Evolutionary conservation across 2,329 filamentous ascomycete genomes (phyloP).

Genomic region (Trichoderma sp.): DNA sequence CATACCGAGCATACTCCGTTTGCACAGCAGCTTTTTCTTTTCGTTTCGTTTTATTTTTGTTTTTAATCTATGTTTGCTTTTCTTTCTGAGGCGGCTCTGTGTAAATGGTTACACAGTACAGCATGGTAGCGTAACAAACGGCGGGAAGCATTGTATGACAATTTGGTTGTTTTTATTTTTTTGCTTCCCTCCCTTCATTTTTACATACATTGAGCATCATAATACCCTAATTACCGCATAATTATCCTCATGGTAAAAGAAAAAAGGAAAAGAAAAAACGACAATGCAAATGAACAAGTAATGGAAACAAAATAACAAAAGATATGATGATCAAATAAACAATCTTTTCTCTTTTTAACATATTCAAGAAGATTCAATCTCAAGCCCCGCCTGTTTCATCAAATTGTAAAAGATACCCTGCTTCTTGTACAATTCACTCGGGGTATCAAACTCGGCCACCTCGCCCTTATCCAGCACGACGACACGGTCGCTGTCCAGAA

Average conservation of each 20-base stretch:
- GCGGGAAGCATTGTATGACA: too few species aligned
- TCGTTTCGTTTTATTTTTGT: too few species aligned
- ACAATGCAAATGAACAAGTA: not conserved
- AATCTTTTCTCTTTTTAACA: not conserved
- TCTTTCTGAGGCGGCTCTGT: too few species aligned
- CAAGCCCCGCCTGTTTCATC: slow-evolving; percentile 84
- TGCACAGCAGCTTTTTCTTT: too few species aligned
- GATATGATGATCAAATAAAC: not conserved
- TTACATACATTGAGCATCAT: slow-evolving; percentile 11
- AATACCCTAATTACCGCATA: not conserved
- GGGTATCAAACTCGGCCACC: slow-evolving; percentile 90
- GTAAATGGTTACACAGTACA: too few species aligned
- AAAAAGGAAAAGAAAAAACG: not conserved
- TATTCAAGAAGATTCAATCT: slow-evolving; percentile 38
- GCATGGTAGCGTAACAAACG: too few species aligned
- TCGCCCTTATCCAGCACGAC: slow-evolving; percentile 88
- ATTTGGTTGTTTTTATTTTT: too few species aligned
- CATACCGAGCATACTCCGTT: too few species aligned
- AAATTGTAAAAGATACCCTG: slow-evolving; percentile 82
- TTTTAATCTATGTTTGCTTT: too few species aligned
- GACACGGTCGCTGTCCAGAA: slow-evolving; percentile 83
- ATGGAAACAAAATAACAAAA: not conserved
- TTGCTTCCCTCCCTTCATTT: not conserved
- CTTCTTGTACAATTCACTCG: slow-evolving; percentile 69
- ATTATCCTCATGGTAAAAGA: not conserved